Percentiles rank a stretch among this genome's conserved stretches.
Evolutionary conservation across 352 stramenopile genomes (phyloP).

Genomic region (Phytopythium cucurbitacearum): DNA sequence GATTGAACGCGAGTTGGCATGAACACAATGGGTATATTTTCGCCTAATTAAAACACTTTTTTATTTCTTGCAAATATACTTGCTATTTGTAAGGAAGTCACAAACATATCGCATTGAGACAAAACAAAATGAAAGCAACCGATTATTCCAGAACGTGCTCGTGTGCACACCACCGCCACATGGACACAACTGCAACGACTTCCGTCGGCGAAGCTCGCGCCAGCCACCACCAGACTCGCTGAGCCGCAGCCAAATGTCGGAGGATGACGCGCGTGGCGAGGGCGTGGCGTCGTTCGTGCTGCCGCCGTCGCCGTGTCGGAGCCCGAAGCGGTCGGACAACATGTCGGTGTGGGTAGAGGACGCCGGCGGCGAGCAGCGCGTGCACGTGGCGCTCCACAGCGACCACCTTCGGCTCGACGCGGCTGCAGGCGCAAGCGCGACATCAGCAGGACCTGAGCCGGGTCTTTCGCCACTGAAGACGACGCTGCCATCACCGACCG

Average conservation of each 20-base stretch:
- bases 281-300: slow-evolving; percentile 57
- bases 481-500: slow-evolving; percentile 1
- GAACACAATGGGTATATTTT: too few species aligned
- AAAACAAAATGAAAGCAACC: neutral
- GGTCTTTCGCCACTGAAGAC: too few species aligned
- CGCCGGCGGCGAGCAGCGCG: slow-evolving; percentile 34
- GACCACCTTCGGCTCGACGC: slow-evolving; percentile 1
- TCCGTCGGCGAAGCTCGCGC: neutral
- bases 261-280: slow-evolving; percentile 1
- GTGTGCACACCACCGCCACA: too few species aligned
- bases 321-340: slow-evolving; percentile 39
- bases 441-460: too few species aligned
- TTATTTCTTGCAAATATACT: too few species aligned
- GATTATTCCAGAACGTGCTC: too few species aligned
- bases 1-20: neutral
- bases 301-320: slow-evolving; percentile 55
- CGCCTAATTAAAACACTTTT: too few species aligned
- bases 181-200: too few species aligned
- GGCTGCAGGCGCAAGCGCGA: too few species aligned
- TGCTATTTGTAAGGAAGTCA: too few species aligned
- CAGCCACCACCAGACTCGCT: neutral
- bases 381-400: slow-evolving; percentile 33
- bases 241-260: too few species aligned
- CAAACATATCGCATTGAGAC: neutral
- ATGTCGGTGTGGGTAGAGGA: slow-evolving; percentile 59